These are phyloP conservation scores for Blastocrithidia nonstop DNA, from an alignment of 208 protist species.

Conservation along the genomic window DNA sequence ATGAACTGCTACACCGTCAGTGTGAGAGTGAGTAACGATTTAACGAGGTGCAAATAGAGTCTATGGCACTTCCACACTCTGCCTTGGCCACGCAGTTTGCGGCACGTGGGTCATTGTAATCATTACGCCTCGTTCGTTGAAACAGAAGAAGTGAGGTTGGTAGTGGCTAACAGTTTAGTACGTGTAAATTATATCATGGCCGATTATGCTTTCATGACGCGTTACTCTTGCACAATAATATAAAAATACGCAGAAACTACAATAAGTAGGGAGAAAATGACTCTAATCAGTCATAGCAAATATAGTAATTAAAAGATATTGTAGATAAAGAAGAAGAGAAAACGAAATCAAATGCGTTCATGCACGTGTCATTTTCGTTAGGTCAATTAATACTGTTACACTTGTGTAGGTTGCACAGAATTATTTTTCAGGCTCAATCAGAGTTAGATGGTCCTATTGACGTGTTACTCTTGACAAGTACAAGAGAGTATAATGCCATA, in stretches of 20 bases:
- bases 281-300: too few species aligned
- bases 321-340: too few species aligned
- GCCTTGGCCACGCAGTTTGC: conserved; percentile 33
- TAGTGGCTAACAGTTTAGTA: too few species aligned
- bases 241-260: too few species aligned
- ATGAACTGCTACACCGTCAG: conserved; percentile 21
- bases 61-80: conserved; percentile 14
- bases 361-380: conserved; percentile 14
- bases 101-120: conserved; percentile 40
- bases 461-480: conserved; percentile 35
- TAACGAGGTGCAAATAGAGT: conserved; percentile 26
- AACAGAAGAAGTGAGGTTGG: too few species aligned
- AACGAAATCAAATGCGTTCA: too few species aligned
- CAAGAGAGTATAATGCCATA: conserved; percentile 47
- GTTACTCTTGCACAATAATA: too few species aligned
- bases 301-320: too few species aligned
- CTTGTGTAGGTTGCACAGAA: conserved; percentile 43
- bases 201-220: too few species aligned
- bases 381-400: conserved; percentile 51
- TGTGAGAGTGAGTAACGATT: conserved; percentile 63
- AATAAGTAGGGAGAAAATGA: too few species aligned
- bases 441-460: conserved; percentile 58
- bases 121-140: conserved; percentile 46
- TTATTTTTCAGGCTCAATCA: conserved; percentile 44
- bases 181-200: too few species aligned